Evolutionary conservation across 1,284 basidiomycete species (phyloP), one percentile per base, ranked within the genome.

Genomic region (Xerocomus minutiporus): DNA sequence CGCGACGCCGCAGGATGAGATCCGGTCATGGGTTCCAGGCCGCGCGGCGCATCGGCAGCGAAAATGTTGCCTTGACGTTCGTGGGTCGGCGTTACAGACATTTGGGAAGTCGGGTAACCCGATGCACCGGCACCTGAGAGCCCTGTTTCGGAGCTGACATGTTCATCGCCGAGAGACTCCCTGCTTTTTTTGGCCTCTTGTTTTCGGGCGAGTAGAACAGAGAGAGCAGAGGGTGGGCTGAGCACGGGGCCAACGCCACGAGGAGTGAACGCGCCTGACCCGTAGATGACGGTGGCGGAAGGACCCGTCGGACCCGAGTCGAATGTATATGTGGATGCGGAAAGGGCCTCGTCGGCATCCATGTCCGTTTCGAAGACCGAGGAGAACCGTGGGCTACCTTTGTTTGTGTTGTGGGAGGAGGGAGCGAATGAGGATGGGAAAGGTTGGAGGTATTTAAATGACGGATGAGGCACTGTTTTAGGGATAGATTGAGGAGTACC

Each of bases 211-310:
- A 76, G 63, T 26, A 76, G 66, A 17, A 78, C 48, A 4, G 77
- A 75, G 35, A 76, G 65, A 1, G 68, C 74, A 8, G 74, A 78
- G n/a, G 77, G 75, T 12, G 68, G 59, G 8, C 63, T 58, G 2
- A 64, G 54, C 5, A 44, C 29, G 12, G 57, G 53, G 25, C 51
- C 49, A 11, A 46, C 17, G 0, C 56, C 53, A 6, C 66, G 62
- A 25, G 58, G 58, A 12, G 61, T 62, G 40, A 54, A 61, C 31
- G 4, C 26, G 26, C 60, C 56, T 5, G 62, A 56, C n/a, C 46
- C 52, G 1, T 43, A 43, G 29, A 47, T 50, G n/a, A 35, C 29
- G 7, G 47, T 51, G 20, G 53, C 43, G 1, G 56, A 54, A 11
- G 15, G 59, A 12, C n/a, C 51, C 23, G 53, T 52, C 8, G 50